These are phyloP conservation scores for Fraxinus quadrangulata DNA, from an alignment of 257 asterid species.

Conservation along the genomic window DNA sequence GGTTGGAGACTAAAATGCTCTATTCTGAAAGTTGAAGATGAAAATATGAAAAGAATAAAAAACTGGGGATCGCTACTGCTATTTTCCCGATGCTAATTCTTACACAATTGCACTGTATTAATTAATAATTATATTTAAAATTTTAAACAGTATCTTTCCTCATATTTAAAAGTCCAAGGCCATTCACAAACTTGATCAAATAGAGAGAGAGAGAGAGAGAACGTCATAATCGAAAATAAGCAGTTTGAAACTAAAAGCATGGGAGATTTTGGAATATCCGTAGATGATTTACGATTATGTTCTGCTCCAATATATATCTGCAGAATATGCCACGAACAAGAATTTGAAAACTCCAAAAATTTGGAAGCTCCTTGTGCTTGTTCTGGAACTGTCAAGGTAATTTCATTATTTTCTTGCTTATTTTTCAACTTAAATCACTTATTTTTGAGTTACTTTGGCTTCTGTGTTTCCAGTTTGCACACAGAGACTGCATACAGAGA, in stretches of 20 bases:
- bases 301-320: constrained; percentile 40
- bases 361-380: constrained; percentile 86
- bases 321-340: constrained; percentile 91
- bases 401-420: neutral
- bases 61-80: neutral
- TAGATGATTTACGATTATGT: constrained; percentile 37
- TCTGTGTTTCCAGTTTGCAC: constrained; percentile 60
- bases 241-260: constrained; percentile 23
- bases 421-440: neutral
- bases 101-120: too few species aligned
- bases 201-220: neutral
- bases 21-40: neutral
- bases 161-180: neutral
- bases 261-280: constrained; percentile 50
- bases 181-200: neutral
- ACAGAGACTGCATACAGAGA: constrained; percentile 92
- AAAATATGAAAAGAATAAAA: too few species aligned
- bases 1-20: neutral
- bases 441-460: neutral
- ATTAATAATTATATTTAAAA: too few species aligned
- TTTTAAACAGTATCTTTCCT: too few species aligned
- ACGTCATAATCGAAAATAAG: neutral
- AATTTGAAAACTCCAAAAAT: constrained; percentile 53
- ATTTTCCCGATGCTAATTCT: neutral
- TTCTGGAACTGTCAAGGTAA: constrained; percentile 90